phyloP scores from a whole-genome alignment of 352 stramenopile species.

The Phytophthora quininea region DNA sequence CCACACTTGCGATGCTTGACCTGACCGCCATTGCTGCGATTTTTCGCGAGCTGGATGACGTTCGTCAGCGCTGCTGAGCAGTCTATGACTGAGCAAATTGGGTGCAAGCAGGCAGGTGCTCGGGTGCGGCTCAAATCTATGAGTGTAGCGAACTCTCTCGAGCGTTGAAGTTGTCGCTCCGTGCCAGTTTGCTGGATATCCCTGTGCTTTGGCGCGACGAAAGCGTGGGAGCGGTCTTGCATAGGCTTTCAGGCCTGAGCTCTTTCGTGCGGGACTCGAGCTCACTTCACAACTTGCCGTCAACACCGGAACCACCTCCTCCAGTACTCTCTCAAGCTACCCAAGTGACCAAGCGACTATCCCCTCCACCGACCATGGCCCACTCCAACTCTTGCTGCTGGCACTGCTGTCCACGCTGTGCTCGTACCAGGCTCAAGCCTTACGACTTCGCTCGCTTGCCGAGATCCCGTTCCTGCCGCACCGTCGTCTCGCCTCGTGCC shows the following conservation, averaged over 20 bases:
- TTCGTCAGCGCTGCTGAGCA: background rate
- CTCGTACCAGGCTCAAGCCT: slow-evolving; percentile 19
- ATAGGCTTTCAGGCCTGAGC: background rate
- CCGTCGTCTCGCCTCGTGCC: slow-evolving; percentile 26
- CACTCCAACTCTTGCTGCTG: slow-evolving; percentile 11
- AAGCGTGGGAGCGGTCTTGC: background rate
- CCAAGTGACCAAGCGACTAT: slow-evolving; percentile 25
- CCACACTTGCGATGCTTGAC: too few relatives aligned
- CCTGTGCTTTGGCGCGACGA: background rate
- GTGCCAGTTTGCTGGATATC: slow-evolving; percentile 22
- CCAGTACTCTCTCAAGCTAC: slow-evolving; percentile 23
- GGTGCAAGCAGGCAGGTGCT: background rate
- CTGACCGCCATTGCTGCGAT: background rate
- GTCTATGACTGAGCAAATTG: slow-evolving; percentile 1
- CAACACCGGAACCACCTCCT: slow-evolving; percentile 29
- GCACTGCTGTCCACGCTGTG: slow-evolving; percentile 20
- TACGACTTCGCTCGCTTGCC: slow-evolving; percentile 19
- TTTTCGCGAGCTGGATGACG: background rate
- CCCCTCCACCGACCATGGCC: slow-evolving; percentile 10
- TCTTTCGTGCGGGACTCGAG: background rate
- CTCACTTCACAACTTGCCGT: slow-evolving; percentile 30
- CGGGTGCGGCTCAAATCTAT: background rate
- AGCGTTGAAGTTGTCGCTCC: slow-evolving; percentile 17
- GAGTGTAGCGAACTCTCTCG: slow-evolving; percentile 2
- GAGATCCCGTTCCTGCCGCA: slow-evolving; percentile 28